These are phyloP conservation scores for Trichocomaceae sp. DNA, from an alignment of 2,329 filamentous ascomycete species.

Conservation along the genomic window DNA sequence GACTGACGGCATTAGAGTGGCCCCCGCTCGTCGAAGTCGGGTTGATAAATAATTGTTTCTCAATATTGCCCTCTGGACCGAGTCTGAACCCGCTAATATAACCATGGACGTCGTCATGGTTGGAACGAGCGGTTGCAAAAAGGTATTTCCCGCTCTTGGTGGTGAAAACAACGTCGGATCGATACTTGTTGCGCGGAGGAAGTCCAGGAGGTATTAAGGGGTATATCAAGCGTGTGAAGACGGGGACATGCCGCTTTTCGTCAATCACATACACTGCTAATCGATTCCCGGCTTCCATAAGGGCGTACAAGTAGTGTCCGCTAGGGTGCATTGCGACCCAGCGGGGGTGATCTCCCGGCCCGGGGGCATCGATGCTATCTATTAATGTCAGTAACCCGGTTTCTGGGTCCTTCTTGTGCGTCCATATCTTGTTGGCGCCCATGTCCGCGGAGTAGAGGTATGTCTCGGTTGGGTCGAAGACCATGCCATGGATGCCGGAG, in stretches of 20 bases:
- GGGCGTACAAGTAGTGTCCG: constrained; percentile 71
- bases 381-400: constrained; percentile 61
- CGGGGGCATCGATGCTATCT: constrained; percentile 65
- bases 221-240: constrained; percentile 70
- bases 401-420: constrained; percentile 62
- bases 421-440: constrained; percentile 59
- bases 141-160: constrained; percentile 65
- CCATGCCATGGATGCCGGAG: constrained; percentile 45
- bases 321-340: constrained; percentile 81
- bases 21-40: constrained; percentile 82
- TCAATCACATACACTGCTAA: constrained; percentile 78
- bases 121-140: constrained; percentile 77
- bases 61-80: constrained; percentile 60
- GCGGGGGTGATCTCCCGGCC: constrained; percentile 67
- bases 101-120: constrained; percentile 67
- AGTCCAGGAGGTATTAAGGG: constrained; percentile 66
- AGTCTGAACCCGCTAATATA: constrained; percentile 78
- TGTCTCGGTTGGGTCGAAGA: constrained; percentile 40
- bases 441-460: constrained; percentile 47
- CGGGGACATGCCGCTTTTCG: constrained; percentile 62
- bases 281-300: constrained; percentile 86
- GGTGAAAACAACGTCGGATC: constrained; percentile 74
- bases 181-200: constrained; percentile 56
- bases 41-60: constrained; percentile 71
- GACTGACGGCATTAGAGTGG: constrained; percentile 80